Percentiles rank a stretch among this genome's conserved stretches.
Evolutionary conservation across 257 asterid species (phyloP).

Genomic region (Jacaranda copaia): DNA sequence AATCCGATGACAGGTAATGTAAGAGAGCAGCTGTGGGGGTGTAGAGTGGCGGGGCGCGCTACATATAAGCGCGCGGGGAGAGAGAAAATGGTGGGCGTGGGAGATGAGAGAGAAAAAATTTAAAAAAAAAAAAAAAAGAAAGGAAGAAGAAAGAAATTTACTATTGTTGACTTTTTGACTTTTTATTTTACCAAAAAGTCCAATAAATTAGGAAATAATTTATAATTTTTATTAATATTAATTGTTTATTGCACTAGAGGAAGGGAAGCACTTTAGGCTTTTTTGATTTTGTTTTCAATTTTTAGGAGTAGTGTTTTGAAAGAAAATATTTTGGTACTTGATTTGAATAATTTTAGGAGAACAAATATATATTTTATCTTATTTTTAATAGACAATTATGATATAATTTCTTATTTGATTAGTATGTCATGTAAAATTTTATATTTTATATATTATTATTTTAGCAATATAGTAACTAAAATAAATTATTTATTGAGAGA

Average conservation of each 20-base stretch:
- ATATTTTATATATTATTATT: too few species aligned
- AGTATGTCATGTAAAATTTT: too few species aligned
- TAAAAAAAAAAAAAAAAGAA: too few species aligned
- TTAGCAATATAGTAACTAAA: too few species aligned
- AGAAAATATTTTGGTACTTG: too few species aligned
- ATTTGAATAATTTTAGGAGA: too few species aligned
- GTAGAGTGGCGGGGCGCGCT: conserved; percentile 34
- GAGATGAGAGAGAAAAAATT: conserved; percentile 6
- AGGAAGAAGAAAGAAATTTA: neutral
- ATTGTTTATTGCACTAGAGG: neutral
- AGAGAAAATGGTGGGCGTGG: conserved; percentile 22
- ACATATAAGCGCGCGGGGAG: conserved; percentile 44
- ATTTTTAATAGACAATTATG: too few species aligned
- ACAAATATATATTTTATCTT: too few species aligned
- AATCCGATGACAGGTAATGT: conserved; percentile 42
- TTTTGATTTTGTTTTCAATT: too few species aligned
- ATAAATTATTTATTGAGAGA: too few species aligned
- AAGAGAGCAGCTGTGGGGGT: conserved; percentile 16
- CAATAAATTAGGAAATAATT: conserved; percentile 13
- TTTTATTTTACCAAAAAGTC: conserved; percentile 26
- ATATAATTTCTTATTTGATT: too few species aligned
- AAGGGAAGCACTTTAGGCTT: neutral
- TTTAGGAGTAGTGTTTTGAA: too few species aligned
- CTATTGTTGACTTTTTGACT: conserved; percentile 27
- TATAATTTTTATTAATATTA: neutral